Percentiles rank a stretch among this genome's conserved stretches.
Conservation (phyloP, 495 filamentous ascomycete genomes). For the Daldinia concentrica region DNA sequence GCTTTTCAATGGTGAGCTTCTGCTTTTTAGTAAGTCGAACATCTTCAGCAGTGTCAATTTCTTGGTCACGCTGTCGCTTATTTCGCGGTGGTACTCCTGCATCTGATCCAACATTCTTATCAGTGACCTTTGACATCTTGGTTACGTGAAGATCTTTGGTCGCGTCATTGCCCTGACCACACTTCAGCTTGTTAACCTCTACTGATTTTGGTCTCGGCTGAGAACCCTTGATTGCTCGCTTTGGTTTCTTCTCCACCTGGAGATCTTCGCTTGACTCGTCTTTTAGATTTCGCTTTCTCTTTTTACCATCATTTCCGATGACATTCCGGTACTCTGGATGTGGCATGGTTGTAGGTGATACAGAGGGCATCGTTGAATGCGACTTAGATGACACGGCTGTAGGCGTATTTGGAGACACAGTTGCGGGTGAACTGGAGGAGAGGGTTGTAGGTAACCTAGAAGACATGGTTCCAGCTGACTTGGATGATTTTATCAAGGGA, state of each 20-base stretch:
- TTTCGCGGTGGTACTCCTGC: background rate
- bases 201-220: background rate
- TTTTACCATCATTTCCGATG: background rate
- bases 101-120: background rate
- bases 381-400: background rate
- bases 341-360: background rate
- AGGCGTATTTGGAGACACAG: background rate
- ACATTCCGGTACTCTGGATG: background rate
- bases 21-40: background rate
- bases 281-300: background rate
- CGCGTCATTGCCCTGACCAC: background rate
- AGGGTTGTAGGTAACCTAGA: background rate
- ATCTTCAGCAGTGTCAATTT: background rate
- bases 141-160: background rate
- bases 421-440: background rate
- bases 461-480: background rate
- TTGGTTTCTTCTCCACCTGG: background rate
- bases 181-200: background rate
- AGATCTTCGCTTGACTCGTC: background rate
- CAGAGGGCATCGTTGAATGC: background rate
- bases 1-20: background rate
- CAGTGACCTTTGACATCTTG: background rate
- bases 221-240: background rate
- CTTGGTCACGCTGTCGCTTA: slow-evolving; percentile 2
- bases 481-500: too few species aligned